Evolutionary conservation across 805 yeast genomes (phyloP).

Genomic region (Ogataea zsoltii): DNA sequence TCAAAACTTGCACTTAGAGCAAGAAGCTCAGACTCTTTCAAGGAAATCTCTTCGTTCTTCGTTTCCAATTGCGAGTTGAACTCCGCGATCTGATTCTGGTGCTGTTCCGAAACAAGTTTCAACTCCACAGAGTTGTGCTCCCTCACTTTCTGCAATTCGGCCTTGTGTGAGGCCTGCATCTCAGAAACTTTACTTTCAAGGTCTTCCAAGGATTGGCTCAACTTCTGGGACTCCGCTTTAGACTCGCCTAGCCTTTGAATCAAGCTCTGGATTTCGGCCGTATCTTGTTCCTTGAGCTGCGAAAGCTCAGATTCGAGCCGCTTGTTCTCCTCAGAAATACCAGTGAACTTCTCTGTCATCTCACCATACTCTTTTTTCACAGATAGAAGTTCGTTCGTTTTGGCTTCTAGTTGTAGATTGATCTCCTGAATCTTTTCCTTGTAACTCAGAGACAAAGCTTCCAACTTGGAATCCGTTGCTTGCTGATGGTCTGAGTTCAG

Average conservation of each 20-base stretch:
- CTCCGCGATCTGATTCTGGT: slow-evolving; percentile 3
- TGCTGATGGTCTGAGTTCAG: slow-evolving; percentile 28
- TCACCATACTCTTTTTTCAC: slow-evolving; percentile 12
- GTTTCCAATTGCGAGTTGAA: neutral
- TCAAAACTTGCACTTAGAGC: slow-evolving; percentile 10
- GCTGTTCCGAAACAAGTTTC: neutral
- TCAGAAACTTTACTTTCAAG: slow-evolving; percentile 9
- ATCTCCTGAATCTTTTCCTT: slow-evolving; percentile 32
- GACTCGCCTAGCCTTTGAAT: slow-evolving; percentile 6
- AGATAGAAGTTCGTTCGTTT: slow-evolving; percentile 8
- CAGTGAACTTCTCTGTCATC: slow-evolving; percentile 9
- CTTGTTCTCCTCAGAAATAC: slow-evolving; percentile 9
- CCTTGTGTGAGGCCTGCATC: slow-evolving; percentile 6
- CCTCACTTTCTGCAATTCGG: slow-evolving; percentile 1
- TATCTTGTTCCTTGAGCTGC: slow-evolving; percentile 8
- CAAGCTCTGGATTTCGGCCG: slow-evolving; percentile 5
- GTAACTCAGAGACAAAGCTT: slow-evolving; percentile 34
- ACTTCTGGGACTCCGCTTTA: slow-evolving; percentile 2
- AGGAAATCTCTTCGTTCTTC: slow-evolving; percentile 2
- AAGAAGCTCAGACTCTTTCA: slow-evolving; percentile 11
- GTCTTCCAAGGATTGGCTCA: slow-evolving; percentile 5
- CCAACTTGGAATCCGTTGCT: slow-evolving; percentile 34
- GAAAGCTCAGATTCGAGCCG: slow-evolving; percentile 8
- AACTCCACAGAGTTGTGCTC: slow-evolving; percentile 2
- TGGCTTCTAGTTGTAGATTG: slow-evolving; percentile 14